Evolutionary conservation across 352 stramenopile species (phyloP), one percentile per base, ranked within the genome.

Genomic region (Elongisporangium undulatum): DNA sequence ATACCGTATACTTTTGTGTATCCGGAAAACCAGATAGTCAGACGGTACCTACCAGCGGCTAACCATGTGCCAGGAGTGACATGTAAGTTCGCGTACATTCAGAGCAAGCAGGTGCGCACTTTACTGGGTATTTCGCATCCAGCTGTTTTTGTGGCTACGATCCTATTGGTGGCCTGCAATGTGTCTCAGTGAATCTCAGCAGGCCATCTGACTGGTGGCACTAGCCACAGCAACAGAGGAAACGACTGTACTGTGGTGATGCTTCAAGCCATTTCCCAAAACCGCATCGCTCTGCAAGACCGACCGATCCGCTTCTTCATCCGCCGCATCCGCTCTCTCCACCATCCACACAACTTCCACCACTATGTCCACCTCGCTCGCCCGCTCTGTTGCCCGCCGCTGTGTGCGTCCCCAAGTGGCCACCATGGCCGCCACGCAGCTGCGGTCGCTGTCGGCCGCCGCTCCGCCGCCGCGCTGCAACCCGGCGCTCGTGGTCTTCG

Each of bases 401-500:
- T 15, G 12, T 22, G 19, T 53, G 19, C 54, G 51, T 56, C 9
- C 54, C 16, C 45, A 61, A 16, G 53, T 20, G 13, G 20, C 23
- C 12, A 15, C 24, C 49, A 54, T 49, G 23, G n/a, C 57, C 24
- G n/a, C 51, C 29, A 65, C 23, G 50, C 16, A 61, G 7, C 17
- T 59, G 38, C 49, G 38, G 15, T 51, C 48, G 13, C 48, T 55
- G 23, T 59, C 51, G 15, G 15, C 48, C 7, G 60, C 53, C 50
- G 67, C 54, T 19, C 58, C 68, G 9, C 65, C 64, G 19, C 66
- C 67, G 16, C 76, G 76, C 10, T 86, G 76, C 64, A 68, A 75
- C 24, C 85, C 82, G 16, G 72, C 79, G 53, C 85, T 96, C 29
- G 87, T 96, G 49, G 76, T 96, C 49, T 96, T 96, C 49, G 85